Percentiles rank a stretch among this genome's conserved stretches.
These are phyloP conservation scores for Trifolium pratense DNA, from an alignment of 306 rosid genomes.

Conservation along the genomic window DNA sequence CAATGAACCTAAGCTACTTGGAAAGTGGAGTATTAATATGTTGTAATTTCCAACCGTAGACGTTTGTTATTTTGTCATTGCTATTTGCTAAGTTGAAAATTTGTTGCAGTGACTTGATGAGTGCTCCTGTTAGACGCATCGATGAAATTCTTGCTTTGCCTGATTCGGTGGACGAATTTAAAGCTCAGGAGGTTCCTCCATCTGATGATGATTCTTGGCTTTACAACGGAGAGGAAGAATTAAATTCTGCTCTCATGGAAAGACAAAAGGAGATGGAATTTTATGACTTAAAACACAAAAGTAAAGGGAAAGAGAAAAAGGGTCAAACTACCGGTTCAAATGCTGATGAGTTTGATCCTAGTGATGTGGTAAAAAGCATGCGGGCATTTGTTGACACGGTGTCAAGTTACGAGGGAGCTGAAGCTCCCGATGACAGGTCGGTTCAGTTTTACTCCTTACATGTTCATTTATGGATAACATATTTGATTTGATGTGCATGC, in stretches of 20 bases:
- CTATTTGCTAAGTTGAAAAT: conserved; percentile 36
- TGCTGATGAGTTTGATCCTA: conserved; percentile 63
- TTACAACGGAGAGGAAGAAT: conserved; percentile 82
- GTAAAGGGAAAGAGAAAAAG: conserved; percentile 64
- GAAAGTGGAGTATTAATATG: neutral
- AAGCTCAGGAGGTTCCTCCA: conserved; percentile 68
- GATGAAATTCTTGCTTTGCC: conserved; percentile 84
- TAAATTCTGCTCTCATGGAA: conserved; percentile 77
- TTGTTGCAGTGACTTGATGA: conserved; percentile 78
- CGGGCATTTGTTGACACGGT: conserved; percentile 75
- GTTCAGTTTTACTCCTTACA: conserved; percentile 45
- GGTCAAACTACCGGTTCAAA: conserved; percentile 54
- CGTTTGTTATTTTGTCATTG: conserved; percentile 26
- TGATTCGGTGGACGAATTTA: conserved; percentile 66
- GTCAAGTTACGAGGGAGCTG: conserved; percentile 92
- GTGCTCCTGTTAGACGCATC: conserved; percentile 84
- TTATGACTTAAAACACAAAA: conserved; percentile 65
- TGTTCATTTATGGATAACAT: conserved; percentile 19
- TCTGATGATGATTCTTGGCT: conserved; percentile 92
- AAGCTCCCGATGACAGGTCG: conserved; percentile 82
- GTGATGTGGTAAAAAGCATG: conserved; percentile 81
- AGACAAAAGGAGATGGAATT: conserved; percentile 90
- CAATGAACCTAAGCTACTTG: neutral
- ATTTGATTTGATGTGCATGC: conserved; percentile 17
- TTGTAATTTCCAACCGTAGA: neutral